Evolutionary conservation across 2,329 filamentous ascomycete genomes (phyloP).

Genomic region (Cladophialophora immunda): DNA sequence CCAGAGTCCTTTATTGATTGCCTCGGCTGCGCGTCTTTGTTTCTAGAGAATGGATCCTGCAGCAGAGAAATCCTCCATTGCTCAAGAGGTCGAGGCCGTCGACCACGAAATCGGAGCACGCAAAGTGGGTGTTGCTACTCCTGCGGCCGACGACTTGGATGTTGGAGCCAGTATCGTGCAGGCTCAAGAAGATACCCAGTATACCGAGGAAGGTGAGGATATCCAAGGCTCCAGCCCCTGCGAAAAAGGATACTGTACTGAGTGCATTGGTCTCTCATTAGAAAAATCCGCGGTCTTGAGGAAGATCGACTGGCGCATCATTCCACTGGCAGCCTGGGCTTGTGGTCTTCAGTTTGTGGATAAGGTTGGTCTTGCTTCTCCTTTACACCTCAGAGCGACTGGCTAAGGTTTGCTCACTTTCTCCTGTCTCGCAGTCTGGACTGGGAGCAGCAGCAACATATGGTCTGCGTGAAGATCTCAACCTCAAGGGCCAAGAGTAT

Average conservation of each 20-base stretch:
- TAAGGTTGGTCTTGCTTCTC: constrained; percentile 57
- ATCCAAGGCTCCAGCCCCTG: neutral
- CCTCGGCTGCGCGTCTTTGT: neutral
- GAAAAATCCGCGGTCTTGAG: constrained; percentile 59
- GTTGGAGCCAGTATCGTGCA: constrained; percentile 13
- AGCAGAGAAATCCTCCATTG: neutral
- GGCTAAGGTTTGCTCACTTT: neutral
- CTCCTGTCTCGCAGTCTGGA: constrained; percentile 53
- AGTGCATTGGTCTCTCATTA: neutral
- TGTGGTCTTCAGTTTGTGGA: constrained; percentile 64
- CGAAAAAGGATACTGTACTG: neutral
- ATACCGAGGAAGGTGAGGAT: constrained; percentile 18
- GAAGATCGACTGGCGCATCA: constrained; percentile 67
- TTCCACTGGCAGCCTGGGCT: constrained; percentile 62
- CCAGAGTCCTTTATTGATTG: no score
- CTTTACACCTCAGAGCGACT: neutral
- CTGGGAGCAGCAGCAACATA: constrained; percentile 68
- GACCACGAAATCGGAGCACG: neutral
- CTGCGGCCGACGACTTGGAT: constrained; percentile 8
- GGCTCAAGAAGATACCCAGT: constrained; percentile 12
- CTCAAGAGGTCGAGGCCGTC: constrained; percentile 12
- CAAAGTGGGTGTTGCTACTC: no score
- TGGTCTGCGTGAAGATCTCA: constrained; percentile 67
- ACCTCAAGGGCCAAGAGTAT: constrained; percentile 52
- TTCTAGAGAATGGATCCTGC: constrained; percentile 14